Conservation (phyloP, 768 basidiomycete genomes). For the Mycena pura region DNA sequence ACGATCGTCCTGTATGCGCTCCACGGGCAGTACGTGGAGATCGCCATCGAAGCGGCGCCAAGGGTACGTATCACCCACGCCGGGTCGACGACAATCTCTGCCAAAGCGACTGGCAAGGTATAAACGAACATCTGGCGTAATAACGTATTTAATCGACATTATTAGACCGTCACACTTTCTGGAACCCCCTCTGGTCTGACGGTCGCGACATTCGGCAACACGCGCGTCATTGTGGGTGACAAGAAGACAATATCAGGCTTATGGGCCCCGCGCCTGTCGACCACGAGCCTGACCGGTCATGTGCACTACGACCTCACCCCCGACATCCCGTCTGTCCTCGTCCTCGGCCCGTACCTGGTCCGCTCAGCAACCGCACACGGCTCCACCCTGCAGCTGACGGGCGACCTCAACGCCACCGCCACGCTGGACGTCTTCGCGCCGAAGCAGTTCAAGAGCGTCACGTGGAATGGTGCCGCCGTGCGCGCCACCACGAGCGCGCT, state of each 20-base stretch:
- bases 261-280: constrained; percentile 62
- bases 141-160: no score
- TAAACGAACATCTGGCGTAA: neutral
- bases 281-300: constrained; percentile 24
- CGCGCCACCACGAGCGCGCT: constrained; percentile 34
- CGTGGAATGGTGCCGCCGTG: constrained; percentile 65
- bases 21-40: constrained; percentile 44
- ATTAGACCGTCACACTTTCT: constrained; percentile 51
- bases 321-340: constrained; percentile 36
- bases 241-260: constrained; percentile 63
- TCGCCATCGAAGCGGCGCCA: constrained; percentile 21
- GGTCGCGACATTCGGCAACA: constrained; percentile 52
- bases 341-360: constrained; percentile 44
- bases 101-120: constrained; percentile 28
- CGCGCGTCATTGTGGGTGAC: constrained; percentile 63
- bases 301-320: constrained; percentile 38
- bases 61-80: constrained; percentile 22
- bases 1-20: constrained; percentile 47
- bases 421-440: constrained; percentile 63
- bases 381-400: constrained; percentile 40
- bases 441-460: constrained; percentile 46
- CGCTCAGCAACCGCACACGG: constrained; percentile 36
- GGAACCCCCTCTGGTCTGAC: constrained; percentile 44
- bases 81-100: constrained; percentile 33
- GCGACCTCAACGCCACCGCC: constrained; percentile 62